phyloP scores from a whole-genome alignment of 805 yeast genomes.

The Clavispora fructus region DNA sequence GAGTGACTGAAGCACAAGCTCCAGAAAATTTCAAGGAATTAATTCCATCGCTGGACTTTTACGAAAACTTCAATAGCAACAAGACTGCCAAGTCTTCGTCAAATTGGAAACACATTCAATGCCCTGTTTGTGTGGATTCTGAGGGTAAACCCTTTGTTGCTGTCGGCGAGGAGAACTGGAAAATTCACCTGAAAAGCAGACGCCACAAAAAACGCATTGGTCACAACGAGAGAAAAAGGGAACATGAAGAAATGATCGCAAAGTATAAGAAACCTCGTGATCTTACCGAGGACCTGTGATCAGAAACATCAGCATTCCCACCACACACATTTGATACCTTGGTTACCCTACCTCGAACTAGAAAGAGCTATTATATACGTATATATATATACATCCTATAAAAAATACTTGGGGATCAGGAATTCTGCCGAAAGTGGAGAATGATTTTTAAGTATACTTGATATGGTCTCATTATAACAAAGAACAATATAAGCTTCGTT shows the following conservation, averaged over 20 bases:
- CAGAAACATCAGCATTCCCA: neutral
- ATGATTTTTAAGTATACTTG: neutral
- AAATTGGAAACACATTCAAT: conserved; percentile 64
- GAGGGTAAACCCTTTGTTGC: conserved; percentile 53
- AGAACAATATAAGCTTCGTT: conserved; percentile 34
- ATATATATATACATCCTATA: no score
- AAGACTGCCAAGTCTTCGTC: conserved; percentile 23
- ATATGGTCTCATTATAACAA: neutral
- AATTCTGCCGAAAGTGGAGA: no score
- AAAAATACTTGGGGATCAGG: no score
- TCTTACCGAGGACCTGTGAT: neutral
- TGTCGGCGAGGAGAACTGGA: conserved; percentile 71
- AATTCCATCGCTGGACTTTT: conserved; percentile 21
- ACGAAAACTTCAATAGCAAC: conserved; percentile 31
- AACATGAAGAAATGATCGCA: conserved; percentile 42
- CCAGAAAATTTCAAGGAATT: conserved; percentile 22
- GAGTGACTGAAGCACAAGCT: conserved; percentile 21
- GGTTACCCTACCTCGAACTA: no score
- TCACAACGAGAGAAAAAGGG: conserved; percentile 45
- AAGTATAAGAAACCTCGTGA: conserved; percentile 14
- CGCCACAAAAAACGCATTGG: conserved; percentile 56
- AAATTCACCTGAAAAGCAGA: conserved; percentile 60
- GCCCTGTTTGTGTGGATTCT: conserved; percentile 59
- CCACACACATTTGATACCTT: no score
- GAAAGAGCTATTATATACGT: no score